These are phyloP conservation scores for Phellinidium pouzarii DNA, from an alignment of 1,284 basidiomycete genomes.

Conservation along the genomic window DNA sequence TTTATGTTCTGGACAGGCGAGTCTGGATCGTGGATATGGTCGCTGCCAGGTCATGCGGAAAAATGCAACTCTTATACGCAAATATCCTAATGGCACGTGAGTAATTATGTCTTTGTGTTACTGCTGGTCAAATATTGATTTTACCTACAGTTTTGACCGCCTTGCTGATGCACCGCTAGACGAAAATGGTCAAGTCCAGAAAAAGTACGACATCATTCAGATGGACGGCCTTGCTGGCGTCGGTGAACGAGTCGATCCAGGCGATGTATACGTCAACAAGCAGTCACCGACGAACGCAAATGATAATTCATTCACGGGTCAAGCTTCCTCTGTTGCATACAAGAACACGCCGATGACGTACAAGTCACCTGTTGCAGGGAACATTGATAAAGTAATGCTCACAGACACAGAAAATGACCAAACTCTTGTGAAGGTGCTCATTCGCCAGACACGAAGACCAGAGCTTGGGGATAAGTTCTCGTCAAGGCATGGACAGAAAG, in stretches of 20 bases:
- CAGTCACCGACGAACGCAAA: constrained; percentile 91
- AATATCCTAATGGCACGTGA: constrained; percentile 95
- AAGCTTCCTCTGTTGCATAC: constrained; percentile 75
- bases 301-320: constrained; percentile 76
- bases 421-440: constrained; percentile 97
- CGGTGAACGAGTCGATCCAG: constrained; percentile 89
- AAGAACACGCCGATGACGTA: constrained; percentile 88
- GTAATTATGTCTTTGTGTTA: constrained; percentile 30
- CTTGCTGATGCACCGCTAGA: constrained; percentile 88
- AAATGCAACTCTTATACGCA: constrained; percentile 88
- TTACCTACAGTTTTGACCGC: constrained; percentile 72
- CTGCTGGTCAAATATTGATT: constrained; percentile 3
- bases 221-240: constrained; percentile 91
- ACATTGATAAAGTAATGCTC: constrained; percentile 97
- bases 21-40: constrained; percentile 95
- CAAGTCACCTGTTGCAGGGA: constrained; percentile 87
- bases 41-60: constrained; percentile 97
- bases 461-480: constrained; percentile 99
- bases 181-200: constrained; percentile 70
- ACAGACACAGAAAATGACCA: constrained; percentile 95
- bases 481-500: constrained; percentile 97
- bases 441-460: constrained; percentile 93
- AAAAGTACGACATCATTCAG: constrained; percentile 89
- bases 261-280: constrained; percentile 95
- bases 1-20: constrained; percentile 49